A percentile compares a stretch with the other conserved stretches of the same genome.
phyloP scores from a whole-genome alignment of 2,329 filamentous ascomycete species.

The Paracoccidioides brasiliensis region DNA sequence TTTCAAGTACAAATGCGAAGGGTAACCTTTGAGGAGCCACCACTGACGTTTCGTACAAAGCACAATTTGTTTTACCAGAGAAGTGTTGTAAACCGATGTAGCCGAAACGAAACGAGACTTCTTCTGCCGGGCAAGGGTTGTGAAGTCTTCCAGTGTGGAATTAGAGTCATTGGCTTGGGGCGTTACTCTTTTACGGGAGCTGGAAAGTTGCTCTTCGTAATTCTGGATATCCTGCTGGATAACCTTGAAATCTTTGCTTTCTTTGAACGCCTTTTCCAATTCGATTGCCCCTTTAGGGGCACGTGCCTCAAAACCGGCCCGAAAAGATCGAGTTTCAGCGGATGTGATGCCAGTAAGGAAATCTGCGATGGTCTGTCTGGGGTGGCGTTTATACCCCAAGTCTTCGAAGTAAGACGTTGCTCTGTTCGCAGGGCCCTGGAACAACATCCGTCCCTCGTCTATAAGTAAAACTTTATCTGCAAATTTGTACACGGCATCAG shows the following conservation, averaged over 20 bases:
- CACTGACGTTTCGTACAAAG: constrained; percentile 52
- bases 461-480: constrained; percentile 67
- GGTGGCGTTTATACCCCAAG: constrained; percentile 45
- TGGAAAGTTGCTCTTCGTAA: constrained; percentile 41
- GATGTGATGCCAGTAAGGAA: constrained; percentile 56
- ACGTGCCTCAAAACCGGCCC: constrained; percentile 46
- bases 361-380: constrained; percentile 54
- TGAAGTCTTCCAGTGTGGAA: constrained; percentile 35
- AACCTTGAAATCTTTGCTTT: constrained; percentile 44
- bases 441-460: constrained; percentile 53
- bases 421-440: constrained; percentile 42
- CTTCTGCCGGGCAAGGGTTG: constrained; percentile 46
- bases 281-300: constrained; percentile 54
- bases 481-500: constrained; percentile 50
- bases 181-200: constrained; percentile 40
- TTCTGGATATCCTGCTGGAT: constrained; percentile 46
- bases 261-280: constrained; percentile 51
- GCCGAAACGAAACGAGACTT: constrained; percentile 41
- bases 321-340: constrained; percentile 48
- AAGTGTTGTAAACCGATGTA: constrained; percentile 60
- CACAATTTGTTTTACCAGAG: constrained; percentile 52
- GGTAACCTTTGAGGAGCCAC: constrained; percentile 62
- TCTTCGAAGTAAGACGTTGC: constrained; percentile 51
- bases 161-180: constrained; percentile 25
- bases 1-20: constrained; percentile 57